phyloP scores from a whole-genome alignment of 305 asterid genomes.

The Solanum hybrid region DNA sequence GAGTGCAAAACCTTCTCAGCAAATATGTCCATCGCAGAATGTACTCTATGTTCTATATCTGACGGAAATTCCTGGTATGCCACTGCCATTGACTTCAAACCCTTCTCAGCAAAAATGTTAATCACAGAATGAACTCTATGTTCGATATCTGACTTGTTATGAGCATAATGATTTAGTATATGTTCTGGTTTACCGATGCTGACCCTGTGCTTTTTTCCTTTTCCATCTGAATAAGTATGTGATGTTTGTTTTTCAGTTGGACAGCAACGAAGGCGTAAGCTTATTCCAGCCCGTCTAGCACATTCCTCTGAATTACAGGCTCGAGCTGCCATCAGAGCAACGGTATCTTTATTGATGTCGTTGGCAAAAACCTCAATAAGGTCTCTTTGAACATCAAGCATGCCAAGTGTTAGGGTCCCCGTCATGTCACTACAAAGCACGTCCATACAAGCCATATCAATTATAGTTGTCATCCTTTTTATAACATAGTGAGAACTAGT shows the following conservation, averaged over 20 bases:
- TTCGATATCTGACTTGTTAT: constrained; percentile 16
- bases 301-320: constrained; percentile 28
- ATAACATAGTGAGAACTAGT: constrained; percentile 18
- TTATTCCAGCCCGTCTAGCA: neutral
- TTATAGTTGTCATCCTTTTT: constrained; percentile 55
- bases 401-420: constrained; percentile 43
- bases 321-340: constrained; percentile 42
- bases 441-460: constrained; percentile 54
- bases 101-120: neutral
- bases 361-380: constrained; percentile 46
- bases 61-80: neutral
- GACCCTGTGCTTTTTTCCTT: constrained; percentile 20
- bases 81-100: neutral
- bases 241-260: neutral
- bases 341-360: constrained; percentile 33
- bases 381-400: constrained; percentile 36
- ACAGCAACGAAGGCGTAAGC: neutral
- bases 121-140: neutral
- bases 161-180: constrained; percentile 18
- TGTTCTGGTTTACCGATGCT: constrained; percentile 23
- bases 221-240: constrained; percentile 7
- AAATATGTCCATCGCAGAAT: neutral
- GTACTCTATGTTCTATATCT: neutral
- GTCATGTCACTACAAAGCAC: constrained; percentile 54
- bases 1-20: neutral